phyloP scores from a whole-genome alignment of 192 early-diverging fungal species.

The Coemansia sp. region DNA sequence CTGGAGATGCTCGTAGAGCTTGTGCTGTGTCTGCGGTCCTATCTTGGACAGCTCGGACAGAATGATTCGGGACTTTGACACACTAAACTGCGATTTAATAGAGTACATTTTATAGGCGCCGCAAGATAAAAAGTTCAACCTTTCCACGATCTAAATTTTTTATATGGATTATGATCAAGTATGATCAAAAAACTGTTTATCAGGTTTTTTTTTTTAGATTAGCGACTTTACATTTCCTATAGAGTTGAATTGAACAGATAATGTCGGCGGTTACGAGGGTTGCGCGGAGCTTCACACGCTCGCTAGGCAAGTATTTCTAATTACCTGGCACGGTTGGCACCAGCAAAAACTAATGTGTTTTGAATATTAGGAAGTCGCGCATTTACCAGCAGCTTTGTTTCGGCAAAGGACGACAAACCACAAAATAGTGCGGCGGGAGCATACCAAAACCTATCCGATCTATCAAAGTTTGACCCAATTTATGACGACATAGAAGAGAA shows the following conservation, averaged over 20 bases:
- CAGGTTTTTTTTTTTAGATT: conserved; percentile 3
- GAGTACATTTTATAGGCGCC: background rate
- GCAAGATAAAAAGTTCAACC: too few species aligned
- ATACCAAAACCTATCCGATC: conserved; percentile 1
- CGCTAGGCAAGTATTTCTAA: conserved; percentile 2
- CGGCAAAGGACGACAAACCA: background rate
- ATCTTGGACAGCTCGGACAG: conserved; percentile 32
- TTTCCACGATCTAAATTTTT: background rate
- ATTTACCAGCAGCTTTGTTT: background rate
- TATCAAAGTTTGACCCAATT: conserved; percentile 34
- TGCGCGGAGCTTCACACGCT: background rate
- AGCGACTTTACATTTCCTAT: background rate
- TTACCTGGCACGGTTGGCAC: background rate
- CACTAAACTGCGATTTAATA: conserved; percentile 7
- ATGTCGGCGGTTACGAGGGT: conserved; percentile 2
- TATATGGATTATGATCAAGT: too few species aligned
- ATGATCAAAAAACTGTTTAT: background rate
- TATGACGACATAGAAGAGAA: conserved; percentile 46
- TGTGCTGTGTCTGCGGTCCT: conserved; percentile 37
- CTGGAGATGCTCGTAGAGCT: conserved; percentile 22
- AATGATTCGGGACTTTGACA: conserved; percentile 36
- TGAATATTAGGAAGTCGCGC: conserved; percentile 5
- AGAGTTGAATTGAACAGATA: conserved; percentile 4
- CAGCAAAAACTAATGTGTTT: background rate
- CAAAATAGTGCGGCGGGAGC: background rate